Conservation (phyloP, 2,329 filamentous ascomycete genomes). For the Magnaporthales sp. region DNA sequence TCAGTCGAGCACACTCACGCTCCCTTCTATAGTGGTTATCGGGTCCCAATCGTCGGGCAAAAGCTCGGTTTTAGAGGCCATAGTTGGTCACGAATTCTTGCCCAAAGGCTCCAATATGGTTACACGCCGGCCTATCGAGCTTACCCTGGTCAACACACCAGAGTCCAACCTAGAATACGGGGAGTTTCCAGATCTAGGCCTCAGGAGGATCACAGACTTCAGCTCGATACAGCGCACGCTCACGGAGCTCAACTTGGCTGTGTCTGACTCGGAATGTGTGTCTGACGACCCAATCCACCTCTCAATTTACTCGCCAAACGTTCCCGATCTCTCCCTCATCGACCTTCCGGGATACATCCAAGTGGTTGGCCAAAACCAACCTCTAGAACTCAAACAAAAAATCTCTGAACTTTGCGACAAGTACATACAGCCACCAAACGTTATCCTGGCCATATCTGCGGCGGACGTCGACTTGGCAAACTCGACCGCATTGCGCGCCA, state of each 20-base stretch:
- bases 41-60: slow-evolving; percentile 98
- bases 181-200: slow-evolving; percentile 85
- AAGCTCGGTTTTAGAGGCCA: slow-evolving; percentile 92
- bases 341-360: slow-evolving; percentile 97
- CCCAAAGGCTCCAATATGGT: slow-evolving; percentile 99
- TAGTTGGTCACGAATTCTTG: slow-evolving; percentile 95
- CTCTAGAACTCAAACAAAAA: slow-evolving; percentile 84
- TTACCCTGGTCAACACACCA: slow-evolving; percentile 92
- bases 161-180: slow-evolving; percentile 82
- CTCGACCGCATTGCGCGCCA: slow-evolving; percentile 84
- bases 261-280: slow-evolving; percentile 84
- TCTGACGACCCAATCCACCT: slow-evolving; percentile 95
- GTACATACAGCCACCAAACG: slow-evolving; percentile 92
- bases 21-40: slow-evolving; percentile 98
- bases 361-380: slow-evolving; percentile 85
- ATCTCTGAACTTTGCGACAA: slow-evolving; percentile 96
- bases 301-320: slow-evolving; percentile 88
- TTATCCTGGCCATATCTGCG: slow-evolving; percentile 94
- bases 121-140: slow-evolving; percentile 86
- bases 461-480: slow-evolving; percentile 97
- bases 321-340: slow-evolving; percentile 91
- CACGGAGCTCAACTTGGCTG: slow-evolving; percentile 89
- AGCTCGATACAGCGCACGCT: slow-evolving; percentile 84
- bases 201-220: slow-evolving; percentile 89
- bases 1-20: slow-evolving; percentile 76